These are phyloP conservation scores for Calonectria honghensis DNA, from an alignment of 2,329 filamentous ascomycete genomes.

Conservation along the genomic window DNA sequence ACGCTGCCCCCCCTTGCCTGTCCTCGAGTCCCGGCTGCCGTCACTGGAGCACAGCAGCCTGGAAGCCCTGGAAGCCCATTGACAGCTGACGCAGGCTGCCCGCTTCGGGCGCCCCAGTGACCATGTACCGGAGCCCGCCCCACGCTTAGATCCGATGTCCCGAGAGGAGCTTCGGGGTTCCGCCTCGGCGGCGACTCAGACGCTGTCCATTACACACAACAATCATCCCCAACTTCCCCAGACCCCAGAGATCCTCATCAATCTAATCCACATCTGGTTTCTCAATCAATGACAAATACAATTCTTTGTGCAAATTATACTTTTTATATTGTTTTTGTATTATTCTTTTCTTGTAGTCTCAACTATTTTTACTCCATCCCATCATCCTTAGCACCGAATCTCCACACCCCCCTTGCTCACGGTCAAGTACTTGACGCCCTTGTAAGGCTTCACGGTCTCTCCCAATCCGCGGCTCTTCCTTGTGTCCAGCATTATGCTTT, in stretches of 20 bases:
- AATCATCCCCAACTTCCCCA: conserved; percentile 4
- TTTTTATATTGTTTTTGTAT: conserved; percentile 25
- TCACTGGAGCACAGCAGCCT: conserved; percentile 9
- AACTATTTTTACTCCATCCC: conserved; percentile 27
- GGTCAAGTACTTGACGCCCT: conserved; percentile 98
- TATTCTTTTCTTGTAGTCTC: conserved; percentile 17
- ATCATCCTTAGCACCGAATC: conserved; percentile 71
- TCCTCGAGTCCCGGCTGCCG: background rate
- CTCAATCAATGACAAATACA: background rate
- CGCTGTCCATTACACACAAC: conserved; percentile 22
- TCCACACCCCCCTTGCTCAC: conserved; percentile 80
- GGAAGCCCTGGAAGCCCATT: conserved; percentile 13
- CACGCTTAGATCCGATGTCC: conserved; percentile 55
- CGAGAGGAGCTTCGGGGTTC: conserved; percentile 53
- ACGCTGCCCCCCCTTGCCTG: conserved; percentile 4
- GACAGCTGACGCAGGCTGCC: conserved; percentile 36
- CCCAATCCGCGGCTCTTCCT: conserved; percentile 90
- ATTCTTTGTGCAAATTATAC: background rate
- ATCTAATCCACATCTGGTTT: background rate
- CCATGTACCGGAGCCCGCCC: conserved; percentile 41
- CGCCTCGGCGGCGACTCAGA: conserved; percentile 48
- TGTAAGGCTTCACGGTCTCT: conserved; percentile 94
- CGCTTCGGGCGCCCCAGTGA: conserved; percentile 30
- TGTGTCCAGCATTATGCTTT: conserved; percentile 81
- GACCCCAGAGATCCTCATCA: conserved; percentile 20